A percentile compares a stretch with the other conserved stretches of the same genome.
Conservation (phyloP, 2,329 filamentous ascomycete species). For the Aspergillus sp. region DNA sequence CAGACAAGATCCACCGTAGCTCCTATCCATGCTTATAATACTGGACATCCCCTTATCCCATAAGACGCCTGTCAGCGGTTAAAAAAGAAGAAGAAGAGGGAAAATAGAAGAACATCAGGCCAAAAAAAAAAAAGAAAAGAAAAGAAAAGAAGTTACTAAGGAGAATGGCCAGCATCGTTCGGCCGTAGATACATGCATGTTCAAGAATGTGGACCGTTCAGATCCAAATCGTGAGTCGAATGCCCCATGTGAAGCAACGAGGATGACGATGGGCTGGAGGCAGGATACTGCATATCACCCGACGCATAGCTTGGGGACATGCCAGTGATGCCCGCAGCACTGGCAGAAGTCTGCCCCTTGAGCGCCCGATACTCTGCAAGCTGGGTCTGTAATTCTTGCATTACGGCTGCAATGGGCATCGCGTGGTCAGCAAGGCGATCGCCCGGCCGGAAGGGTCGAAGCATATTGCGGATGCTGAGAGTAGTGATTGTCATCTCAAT, state of each 20-base stretch:
- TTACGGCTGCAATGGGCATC: constrained; percentile 71
- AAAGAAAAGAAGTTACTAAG: constrained; percentile 9
- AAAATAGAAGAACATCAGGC: not conserved
- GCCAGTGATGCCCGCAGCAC: constrained; percentile 24
- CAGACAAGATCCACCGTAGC: constrained; percentile 21
- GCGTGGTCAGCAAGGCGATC: constrained; percentile 69
- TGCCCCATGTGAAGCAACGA: constrained; percentile 26
- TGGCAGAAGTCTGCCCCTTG: constrained; percentile 37
- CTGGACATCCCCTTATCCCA: constrained; percentile 18
- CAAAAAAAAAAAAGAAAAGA: constrained; percentile 7
- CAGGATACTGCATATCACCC: constrained; percentile 14
- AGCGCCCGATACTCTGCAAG: constrained; percentile 41
- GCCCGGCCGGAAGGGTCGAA: constrained; percentile 64
- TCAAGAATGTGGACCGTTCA: not conserved
- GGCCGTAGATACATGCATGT: not conserved
- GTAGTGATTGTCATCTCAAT: constrained; percentile 90
- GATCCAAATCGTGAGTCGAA: constrained; percentile 17
- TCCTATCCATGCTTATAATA: constrained; percentile 28
- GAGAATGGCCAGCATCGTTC: constrained; percentile 2
- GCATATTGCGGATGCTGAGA: constrained; percentile 74
- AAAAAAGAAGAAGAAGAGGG: constrained; percentile 10
- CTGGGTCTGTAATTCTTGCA: constrained; percentile 40
- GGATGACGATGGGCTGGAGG: constrained; percentile 26
- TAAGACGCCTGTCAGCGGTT: constrained; percentile 24
- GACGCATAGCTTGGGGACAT: constrained; percentile 14